Base-by-base conservation (phyloP, 371 early-diverging fungal genomes). In the Zychaea mexicana region DNA sequence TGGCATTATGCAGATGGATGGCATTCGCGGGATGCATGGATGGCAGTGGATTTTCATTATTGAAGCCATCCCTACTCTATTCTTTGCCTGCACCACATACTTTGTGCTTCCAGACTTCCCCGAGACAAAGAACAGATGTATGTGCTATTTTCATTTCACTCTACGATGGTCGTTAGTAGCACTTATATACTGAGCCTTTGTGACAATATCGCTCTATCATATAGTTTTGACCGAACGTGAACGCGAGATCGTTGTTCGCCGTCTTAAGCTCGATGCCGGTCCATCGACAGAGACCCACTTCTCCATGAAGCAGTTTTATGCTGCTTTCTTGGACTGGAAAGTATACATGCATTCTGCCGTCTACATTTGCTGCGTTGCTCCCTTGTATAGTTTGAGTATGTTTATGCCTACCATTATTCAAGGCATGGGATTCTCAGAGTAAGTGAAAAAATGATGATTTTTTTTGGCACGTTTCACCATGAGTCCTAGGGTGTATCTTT, bases 41-140 rank as follows among this genome's bases (percentile, higher is more conserved):
- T 89, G 89, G 63, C 86, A 86, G 60, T 85, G 85, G 87, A 84
- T 92, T 53, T 92, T 92, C 65, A 82, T 92, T 32, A 78, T 92
- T 47, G 91, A 92, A 65, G 92, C 93, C 10, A 61, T 91, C 39
- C 86, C 88, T 2, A 86, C 94, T 0, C 68, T 89, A 1, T 31
- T 89, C 1, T 73, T 90, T 49, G 85, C 91, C 3, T 49, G 87
- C 32, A 61, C 77, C 4, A 73, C 87, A 24, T 91, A 73, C 55
- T 82, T 86, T 46, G 71, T 83, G 57, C 73, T 94, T 45, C 90
- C 92, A 6, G 88, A 90, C 58, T 87, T 88, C 58, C 94, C 94
- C 2, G 82, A 83, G 22, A 84, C 82, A 33, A 84, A 90, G 39
- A 82, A 73, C 27, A 36, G 19, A 36, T 61, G 62, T 61, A 53